phyloP scores from a whole-genome alignment of 2,329 filamentous ascomycete species.

The Incumbomyces delicatus region DNA sequence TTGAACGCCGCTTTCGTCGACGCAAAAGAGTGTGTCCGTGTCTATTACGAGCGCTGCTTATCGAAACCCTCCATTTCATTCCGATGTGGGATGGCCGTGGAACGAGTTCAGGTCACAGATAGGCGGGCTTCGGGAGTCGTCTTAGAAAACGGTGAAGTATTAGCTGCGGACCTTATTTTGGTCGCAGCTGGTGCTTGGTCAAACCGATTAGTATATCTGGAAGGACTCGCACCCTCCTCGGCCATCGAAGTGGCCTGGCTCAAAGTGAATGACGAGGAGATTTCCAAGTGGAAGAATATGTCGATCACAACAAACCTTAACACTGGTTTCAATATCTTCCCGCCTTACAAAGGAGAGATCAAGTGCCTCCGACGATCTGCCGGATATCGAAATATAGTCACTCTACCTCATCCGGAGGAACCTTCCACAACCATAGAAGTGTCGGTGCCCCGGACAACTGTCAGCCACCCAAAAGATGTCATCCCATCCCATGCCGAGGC shows the following conservation, averaged over 20 bases:
- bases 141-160: not conserved
- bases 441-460: slow-evolving; percentile 19
- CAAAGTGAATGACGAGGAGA: slow-evolving; percentile 21
- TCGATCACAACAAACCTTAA: slow-evolving; percentile 23
- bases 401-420: slow-evolving; percentile 19
- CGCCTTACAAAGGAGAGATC: slow-evolving; percentile 23
- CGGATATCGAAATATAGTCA: slow-evolving; percentile 20
- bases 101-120: slow-evolving; percentile 1
- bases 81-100: slow-evolving; percentile 16
- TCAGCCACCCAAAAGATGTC: slow-evolving; percentile 19
- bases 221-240: slow-evolving; percentile 10
- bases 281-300: slow-evolving; percentile 21
- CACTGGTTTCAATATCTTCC: slow-evolving; percentile 24
- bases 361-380: slow-evolving; percentile 22
- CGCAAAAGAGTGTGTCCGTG: slow-evolving; percentile 15
- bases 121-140: too few species aligned
- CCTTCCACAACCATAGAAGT: slow-evolving; percentile 12
- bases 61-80: slow-evolving; percentile 15
- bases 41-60: slow-evolving; percentile 22
- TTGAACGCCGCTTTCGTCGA: slow-evolving; percentile 21
- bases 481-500: slow-evolving; percentile 21
- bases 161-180: slow-evolving; percentile 13
- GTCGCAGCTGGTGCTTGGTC: slow-evolving; percentile 22
- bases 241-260: slow-evolving; percentile 23
- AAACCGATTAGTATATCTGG: slow-evolving; percentile 18